Evolutionary conservation across 1,139 yeast species (phyloP), one percentile per base, ranked within the genome.

Genomic region (Blastobotrys apis): DNA sequence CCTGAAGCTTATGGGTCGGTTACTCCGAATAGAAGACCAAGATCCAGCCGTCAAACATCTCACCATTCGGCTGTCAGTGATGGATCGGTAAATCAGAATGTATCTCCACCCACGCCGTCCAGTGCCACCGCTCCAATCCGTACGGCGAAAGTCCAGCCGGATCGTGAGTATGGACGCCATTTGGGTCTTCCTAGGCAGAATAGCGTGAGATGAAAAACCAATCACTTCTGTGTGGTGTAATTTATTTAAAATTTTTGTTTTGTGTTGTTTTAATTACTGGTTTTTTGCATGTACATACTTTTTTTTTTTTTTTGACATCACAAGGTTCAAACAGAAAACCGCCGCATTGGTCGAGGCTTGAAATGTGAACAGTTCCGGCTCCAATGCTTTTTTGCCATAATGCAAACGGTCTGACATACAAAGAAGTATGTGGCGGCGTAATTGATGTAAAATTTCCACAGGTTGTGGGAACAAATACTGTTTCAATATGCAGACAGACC

Each of bases 101-200:
- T 15, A 12, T 12, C n/a, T 12, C 32, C 32, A 15, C 32, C 32
- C 6, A 6, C 32, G 10, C 26, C 10, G 26, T 23, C 26, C 6
- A 6, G 10, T 6, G 26, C 44, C 1, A 26, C 43, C 10, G 27
- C 34, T 23, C 64, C 64, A 2, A 58, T 60, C 27, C 52, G 53
- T 3, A 50, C 64, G 8, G 48, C 63, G 9, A 50, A 45, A 3
- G 56, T 56, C 10, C 51, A 53, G 17, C 59, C 55, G 20, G 54
- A 53, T n/a, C 50, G 64, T 2, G 60, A 59, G 37, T 58, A 44
- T 49, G 63, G 62, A 17, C 50, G 56, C 22, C 62, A 57, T 46
- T 45, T 59, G 25, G 53, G 53, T 34, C 47, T 58, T 13, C 60
- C 62, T 16, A 32, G 43, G 8, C 32, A 38, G 16, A 15, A 38